Conservation (phyloP, 2,329 filamentous ascomycete species). For the Colletotrichum truncatum region DNA sequence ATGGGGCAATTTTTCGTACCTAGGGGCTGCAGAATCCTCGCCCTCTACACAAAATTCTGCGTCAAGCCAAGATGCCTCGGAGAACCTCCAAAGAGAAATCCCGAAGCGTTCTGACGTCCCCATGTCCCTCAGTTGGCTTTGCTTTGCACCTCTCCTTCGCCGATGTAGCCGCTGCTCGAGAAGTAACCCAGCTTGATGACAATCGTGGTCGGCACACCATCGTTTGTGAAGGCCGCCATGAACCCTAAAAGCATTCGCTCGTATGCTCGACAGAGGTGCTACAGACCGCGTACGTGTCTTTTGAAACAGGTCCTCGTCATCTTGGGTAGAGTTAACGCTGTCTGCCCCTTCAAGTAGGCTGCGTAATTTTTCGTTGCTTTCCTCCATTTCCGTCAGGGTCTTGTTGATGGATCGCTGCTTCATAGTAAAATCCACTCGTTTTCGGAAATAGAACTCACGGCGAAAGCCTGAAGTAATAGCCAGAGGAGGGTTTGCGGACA, state of each 20-base stretch:
- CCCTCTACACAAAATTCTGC: not conserved
- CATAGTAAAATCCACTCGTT: slow-evolving; percentile 8
- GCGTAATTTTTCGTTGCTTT: not conserved
- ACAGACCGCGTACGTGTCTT: not conserved
- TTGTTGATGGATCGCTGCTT: not conserved
- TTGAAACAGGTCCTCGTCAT: not conserved
- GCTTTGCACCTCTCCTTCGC: not conserved
- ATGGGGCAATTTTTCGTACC: not conserved
- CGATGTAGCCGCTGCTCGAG: not conserved
- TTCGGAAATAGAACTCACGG: not conserved
- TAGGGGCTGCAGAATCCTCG: not conserved
- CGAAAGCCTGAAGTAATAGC: not conserved
- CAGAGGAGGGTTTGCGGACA: not conserved
- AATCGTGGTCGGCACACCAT: not conserved
- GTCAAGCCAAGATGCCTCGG: not conserved
- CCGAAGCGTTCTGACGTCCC: not conserved
- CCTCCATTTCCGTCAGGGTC: not conserved
- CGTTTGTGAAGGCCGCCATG: not conserved
- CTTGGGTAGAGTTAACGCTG: not conserved
- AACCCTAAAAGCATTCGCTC: not conserved
- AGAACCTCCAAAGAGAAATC: not conserved
- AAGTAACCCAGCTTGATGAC: not conserved
- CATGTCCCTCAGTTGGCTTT: not conserved
- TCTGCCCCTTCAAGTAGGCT: not conserved
- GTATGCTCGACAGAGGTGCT: not conserved